Evolutionary conservation across 2,329 filamentous ascomycete genomes (phyloP).

Genomic region (Domatiomyces globalis): DNA sequence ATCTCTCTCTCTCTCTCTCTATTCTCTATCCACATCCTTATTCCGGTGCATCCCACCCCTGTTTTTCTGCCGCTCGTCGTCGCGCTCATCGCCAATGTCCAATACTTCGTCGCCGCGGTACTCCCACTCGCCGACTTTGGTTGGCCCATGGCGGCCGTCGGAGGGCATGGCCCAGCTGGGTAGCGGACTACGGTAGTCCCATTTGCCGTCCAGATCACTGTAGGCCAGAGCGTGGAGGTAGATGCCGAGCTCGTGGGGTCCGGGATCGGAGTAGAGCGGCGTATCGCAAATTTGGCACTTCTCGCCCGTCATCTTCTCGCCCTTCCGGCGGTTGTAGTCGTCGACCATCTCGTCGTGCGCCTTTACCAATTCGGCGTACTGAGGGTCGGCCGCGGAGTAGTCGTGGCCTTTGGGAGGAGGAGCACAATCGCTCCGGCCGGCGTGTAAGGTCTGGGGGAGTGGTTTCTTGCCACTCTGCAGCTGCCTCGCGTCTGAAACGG

Average conservation of each 20-base stretch:
- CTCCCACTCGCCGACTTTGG: conserved; percentile 42
- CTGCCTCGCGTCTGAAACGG: conserved; percentile 11
- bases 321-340: conserved; percentile 75
- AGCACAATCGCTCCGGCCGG: conserved; percentile 1
- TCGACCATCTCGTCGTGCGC: conserved; percentile 70
- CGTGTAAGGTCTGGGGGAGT: not conserved
- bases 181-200: conserved; percentile 75
- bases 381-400: conserved; percentile 2
- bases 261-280: conserved; percentile 84
- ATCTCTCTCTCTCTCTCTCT: not conserved
- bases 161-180: conserved; percentile 81
- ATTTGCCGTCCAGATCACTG: conserved; percentile 65
- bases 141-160: conserved; percentile 55
- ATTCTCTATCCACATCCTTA: not conserved
- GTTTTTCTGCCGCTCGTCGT: conserved; percentile 15
- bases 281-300: conserved; percentile 70
- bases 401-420: not conserved
- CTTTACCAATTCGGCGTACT: conserved; percentile 13
- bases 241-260: conserved; percentile 74
- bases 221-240: conserved; percentile 90
- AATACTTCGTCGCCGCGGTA: conserved; percentile 20
- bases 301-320: conserved; percentile 83
- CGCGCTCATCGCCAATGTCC: conserved; percentile 24
- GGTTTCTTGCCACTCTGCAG: conserved; percentile 1
- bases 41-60: conserved; percentile 12